Conservation (phyloP, 257 asterid species). For the Linderniella brevidens region DNA sequence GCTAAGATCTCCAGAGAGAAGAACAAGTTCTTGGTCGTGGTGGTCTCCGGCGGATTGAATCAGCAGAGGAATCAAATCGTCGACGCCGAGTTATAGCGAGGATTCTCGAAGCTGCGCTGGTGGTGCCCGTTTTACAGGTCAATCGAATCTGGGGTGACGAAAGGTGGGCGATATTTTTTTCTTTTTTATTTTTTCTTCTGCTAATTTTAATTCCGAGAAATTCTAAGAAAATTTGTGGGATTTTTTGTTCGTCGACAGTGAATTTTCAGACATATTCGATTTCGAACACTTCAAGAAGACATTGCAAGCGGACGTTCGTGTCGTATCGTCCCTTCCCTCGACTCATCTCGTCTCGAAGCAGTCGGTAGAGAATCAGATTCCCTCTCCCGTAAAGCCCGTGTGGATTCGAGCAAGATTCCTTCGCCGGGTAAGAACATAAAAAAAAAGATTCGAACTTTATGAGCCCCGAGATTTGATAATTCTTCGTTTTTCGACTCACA, state of each 20-base stretch:
- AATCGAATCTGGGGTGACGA: constrained; percentile 98
- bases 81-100: constrained; percentile 93
- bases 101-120: constrained; percentile 85
- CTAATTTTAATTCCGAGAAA: too few species aligned
- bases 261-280: constrained; percentile 83
- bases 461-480: too few species aligned
- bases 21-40: constrained; percentile 60
- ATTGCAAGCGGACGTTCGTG: constrained; percentile 59
- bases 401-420: constrained; percentile 70
- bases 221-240: too few species aligned
- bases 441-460: too few species aligned
- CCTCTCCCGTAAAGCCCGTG: constrained; percentile 54
- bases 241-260: constrained; percentile 46
- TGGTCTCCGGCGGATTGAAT: constrained; percentile 90
- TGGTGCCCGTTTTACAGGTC: constrained; percentile 86
- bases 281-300: constrained; percentile 77
- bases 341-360: constrained; percentile 80
- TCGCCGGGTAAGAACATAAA: constrained; percentile 28
- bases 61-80: constrained; percentile 98
- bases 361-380: constrained; percentile 66
- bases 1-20: constrained; percentile 38
- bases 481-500: too few species aligned
- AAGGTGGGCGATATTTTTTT: constrained; percentile 30
- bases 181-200: too few species aligned
- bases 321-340: constrained; percentile 86